Conservation (phyloP, 1,284 basidiomycete species). For the Trichosporon sp. region DNA sequence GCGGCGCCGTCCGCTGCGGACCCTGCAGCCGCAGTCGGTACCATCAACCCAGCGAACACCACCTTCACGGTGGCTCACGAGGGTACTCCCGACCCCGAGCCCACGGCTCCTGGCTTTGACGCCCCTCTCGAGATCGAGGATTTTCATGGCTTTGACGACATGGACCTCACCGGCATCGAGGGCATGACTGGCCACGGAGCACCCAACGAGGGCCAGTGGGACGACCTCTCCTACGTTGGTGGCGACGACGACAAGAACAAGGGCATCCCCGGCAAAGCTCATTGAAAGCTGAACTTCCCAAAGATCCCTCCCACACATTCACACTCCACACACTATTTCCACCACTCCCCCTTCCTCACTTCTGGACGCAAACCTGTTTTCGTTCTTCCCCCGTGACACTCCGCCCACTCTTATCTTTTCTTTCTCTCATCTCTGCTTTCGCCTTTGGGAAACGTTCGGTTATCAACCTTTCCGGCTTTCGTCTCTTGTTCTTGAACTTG, state of each 20-base stretch:
- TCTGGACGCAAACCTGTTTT: not conserved
- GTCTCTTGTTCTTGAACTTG: constrained; percentile 4
- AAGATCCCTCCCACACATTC: not conserved
- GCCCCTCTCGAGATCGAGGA: constrained; percentile 27
- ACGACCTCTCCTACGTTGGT: constrained; percentile 25
- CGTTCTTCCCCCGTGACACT: not conserved
- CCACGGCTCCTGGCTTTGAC: constrained; percentile 13
- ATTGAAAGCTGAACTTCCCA: not conserved
- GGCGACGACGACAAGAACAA: constrained; percentile 8
- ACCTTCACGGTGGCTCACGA: constrained; percentile 16
- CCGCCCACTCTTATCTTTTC: not conserved
- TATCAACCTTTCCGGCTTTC: not conserved
- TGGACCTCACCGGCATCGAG: constrained; percentile 36
- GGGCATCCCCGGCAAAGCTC: constrained; percentile 1
- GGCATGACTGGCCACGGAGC: constrained; percentile 25
- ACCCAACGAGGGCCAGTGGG: constrained; percentile 29
- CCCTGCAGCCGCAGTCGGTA: constrained; percentile 3
- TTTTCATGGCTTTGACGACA: constrained; percentile 38
- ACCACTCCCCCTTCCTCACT: not conserved
- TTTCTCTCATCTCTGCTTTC: not conserved
- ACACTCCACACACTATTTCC: not conserved
- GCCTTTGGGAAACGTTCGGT: not conserved
- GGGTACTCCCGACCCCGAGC: constrained; percentile 16
- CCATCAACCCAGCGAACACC: constrained; percentile 12
- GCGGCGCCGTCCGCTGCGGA: constrained; percentile 4